Evolutionary conservation across 768 basidiomycete genomes (phyloP), one percentile per base, ranked within the genome.

Genomic region (Leucocoprinus leucothites): DNA sequence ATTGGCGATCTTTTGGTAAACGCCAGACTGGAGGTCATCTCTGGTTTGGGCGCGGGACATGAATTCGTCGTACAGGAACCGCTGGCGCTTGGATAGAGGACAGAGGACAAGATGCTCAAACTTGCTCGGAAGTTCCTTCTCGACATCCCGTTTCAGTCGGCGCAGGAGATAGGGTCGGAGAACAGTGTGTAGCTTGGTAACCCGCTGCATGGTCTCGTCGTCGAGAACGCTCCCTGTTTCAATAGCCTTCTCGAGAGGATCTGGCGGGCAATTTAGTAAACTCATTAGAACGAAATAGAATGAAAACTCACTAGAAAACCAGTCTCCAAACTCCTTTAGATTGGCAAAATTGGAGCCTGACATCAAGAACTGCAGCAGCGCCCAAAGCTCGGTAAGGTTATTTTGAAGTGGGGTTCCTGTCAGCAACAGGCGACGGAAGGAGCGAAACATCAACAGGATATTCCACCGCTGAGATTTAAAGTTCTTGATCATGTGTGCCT

Each of bases 401-500:
- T 99, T 98, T 71, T 99, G 89, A 24, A 99, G 76, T 0, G 97
- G 97, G 0, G 97, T 99, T 1, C 97, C 97, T 0, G 97, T 99
- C 49, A 99, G 72, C 49, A 98, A 81, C 38, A 99, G 75, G 11
- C 97, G 86, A 26, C 90, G 82, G 65, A 88, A 89, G 9, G 88
- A 89, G 26, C 87, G 81, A 69, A 96, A 95, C 80, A 91, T 89
- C 11, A 96, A 78, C 9, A 97, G 71, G 26, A 86, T 92, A 63
- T 91, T 92, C 94, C 94, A 97, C 35, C 94, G 81, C 66, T 97
- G 92, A 0, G 90, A 92, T 65, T 86, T 86, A 74, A 95, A 96
- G 68, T 97, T 97, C 74, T 95, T 95, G 83, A 97, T 94, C 85
- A 95, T 96, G 65, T 97, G 94, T 6, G 94, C 94, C 69, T 97